Base-by-base conservation (phyloP, 2,329 filamentous ascomycete species). In the Verticillium zaregamsianum region DNA sequence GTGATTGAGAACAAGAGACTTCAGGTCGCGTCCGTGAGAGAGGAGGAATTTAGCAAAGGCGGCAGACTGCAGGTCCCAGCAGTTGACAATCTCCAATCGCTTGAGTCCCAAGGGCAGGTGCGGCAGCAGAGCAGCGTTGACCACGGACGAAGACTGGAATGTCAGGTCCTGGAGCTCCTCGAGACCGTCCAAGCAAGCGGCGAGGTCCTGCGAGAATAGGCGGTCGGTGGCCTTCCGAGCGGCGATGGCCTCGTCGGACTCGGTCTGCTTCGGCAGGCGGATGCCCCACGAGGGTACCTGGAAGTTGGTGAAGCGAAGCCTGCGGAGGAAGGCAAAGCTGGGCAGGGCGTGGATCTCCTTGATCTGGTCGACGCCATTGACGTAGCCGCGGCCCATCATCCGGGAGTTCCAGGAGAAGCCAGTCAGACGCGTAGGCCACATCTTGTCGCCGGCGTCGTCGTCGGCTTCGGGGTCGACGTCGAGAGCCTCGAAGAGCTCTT, bases 41-140 rank as follows among this genome's bases (percentile, higher is more conserved):
- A 79, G 71, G 49, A 97, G 80, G 69, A 90, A 97, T 0, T 74
- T 71, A 31, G 80, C 77, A 25, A 97, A 76, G 62, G 87, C 82
- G 4, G 87, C 81, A 1, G 91, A 89, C 5, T 82, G 86, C 11
- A 97, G 76, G 64, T 90, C 86, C 76, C 89, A 88, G 70, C 93
- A 97, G 68, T 95, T 94, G 66, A 88, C 86, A 17, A 97, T 79
- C 65, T 89, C 89, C 3, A 98, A 80, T 55, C 85, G 84, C 55
- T 82, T 77, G 23, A 98, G 79, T 3, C 79, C 82, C 12, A 77
- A 80, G 1, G 93, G 92, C 7, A 97, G 76, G 4, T 85, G 78
- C 1, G 84, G 80, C n/a, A 97, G 77, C 20, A 96, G 80, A 9
- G 80, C 79, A 8, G 86, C 83, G 69, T 90, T 90, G 62, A 92